Conservation (phyloP, 1,139 yeast genomes). For the Scheffersomyces quercinus region DNA sequence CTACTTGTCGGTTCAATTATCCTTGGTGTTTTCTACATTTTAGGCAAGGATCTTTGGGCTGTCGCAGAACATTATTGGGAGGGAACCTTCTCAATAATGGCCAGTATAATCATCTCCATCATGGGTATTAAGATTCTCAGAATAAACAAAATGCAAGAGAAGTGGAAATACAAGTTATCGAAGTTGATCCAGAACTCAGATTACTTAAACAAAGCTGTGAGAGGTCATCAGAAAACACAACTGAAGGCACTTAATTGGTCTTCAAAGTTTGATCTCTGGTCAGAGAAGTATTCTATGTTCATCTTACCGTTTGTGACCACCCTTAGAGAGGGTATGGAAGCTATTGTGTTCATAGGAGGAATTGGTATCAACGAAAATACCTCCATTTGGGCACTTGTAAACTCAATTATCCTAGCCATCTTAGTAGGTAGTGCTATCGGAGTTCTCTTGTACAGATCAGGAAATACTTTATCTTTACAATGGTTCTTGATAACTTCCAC, state of each 20-base stretch:
- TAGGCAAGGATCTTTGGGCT: conserved; percentile 46
- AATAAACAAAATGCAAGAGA: conserved; percentile 69
- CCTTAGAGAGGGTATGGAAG: conserved; percentile 50
- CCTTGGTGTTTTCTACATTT: conserved; percentile 34
- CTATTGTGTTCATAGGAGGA: conserved; percentile 49
- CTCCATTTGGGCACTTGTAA: conserved; percentile 30
- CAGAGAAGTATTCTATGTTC: conserved; percentile 41
- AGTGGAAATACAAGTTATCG: conserved; percentile 74
- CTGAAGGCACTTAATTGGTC: background rate
- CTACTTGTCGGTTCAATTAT: conserved; percentile 38
- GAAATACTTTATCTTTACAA: conserved; percentile 42
- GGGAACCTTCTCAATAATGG: conserved; percentile 44
- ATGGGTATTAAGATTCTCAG: conserved; percentile 48
- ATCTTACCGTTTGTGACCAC: conserved; percentile 48
- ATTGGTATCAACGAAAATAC: conserved; percentile 48
- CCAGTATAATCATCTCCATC: conserved; percentile 44
- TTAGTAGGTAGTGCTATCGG: conserved; percentile 37
- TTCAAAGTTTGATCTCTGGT: background rate
- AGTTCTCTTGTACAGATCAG: conserved; percentile 38
- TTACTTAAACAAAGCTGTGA: conserved; percentile 7
- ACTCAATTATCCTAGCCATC: conserved; percentile 33
- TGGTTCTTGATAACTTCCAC: conserved; percentile 43
- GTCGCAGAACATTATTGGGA: conserved; percentile 51
- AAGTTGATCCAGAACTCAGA: conserved; percentile 7
- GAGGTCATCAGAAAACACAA: background rate